Conservation (phyloP, 352 stramenopile genomes). For the Pilasporangium apinafurcum region DNA sequence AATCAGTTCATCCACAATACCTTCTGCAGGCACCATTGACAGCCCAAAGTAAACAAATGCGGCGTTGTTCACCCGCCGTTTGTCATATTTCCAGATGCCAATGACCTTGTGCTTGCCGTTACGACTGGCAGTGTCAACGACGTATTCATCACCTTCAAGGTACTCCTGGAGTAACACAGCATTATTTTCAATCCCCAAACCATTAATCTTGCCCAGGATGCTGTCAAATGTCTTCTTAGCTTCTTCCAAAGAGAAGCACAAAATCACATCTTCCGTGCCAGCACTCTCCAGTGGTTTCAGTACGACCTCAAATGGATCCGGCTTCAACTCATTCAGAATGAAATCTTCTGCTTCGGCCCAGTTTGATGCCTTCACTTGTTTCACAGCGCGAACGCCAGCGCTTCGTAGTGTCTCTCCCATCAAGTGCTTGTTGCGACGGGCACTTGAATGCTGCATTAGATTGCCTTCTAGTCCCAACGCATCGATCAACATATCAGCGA, state of each 20-base stretch:
- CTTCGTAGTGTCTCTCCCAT: slow-evolving; percentile 85
- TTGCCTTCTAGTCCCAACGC: slow-evolving; percentile 84
- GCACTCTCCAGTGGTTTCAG: slow-evolving; percentile 88
- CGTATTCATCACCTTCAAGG: slow-evolving; percentile 93
- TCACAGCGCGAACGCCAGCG: slow-evolving; percentile 81
- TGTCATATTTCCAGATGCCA: slow-evolving; percentile 98
- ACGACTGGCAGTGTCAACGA: slow-evolving; percentile 93
- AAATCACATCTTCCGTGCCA: slow-evolving; percentile 68
- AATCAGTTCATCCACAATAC: slow-evolving; percentile 73
- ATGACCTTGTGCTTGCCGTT: slow-evolving; percentile 93
- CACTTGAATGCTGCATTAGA: slow-evolving; percentile 57
- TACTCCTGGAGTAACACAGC: slow-evolving; percentile 91
- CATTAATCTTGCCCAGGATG: slow-evolving; percentile 86
- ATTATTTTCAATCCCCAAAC: slow-evolving; percentile 80
- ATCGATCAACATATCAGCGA: slow-evolving; percentile 88
- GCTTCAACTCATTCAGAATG: slow-evolving; percentile 52
- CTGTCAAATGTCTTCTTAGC: slow-evolving; percentile 72
- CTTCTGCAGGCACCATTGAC: slow-evolving; percentile 60
- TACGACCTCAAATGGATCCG: slow-evolving; percentile 76
- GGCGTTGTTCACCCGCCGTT: slow-evolving; percentile 90
- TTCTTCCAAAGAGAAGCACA: slow-evolving; percentile 77
- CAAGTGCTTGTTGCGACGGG: slow-evolving; percentile 74
- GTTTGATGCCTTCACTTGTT: slow-evolving; percentile 83
- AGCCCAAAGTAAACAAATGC: slow-evolving; percentile 94
- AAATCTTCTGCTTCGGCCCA: slow-evolving; percentile 74